These are phyloP conservation scores for Ganoderma multipileum DNA, from an alignment of 1,284 basidiomycete genomes.

Conservation along the genomic window DNA sequence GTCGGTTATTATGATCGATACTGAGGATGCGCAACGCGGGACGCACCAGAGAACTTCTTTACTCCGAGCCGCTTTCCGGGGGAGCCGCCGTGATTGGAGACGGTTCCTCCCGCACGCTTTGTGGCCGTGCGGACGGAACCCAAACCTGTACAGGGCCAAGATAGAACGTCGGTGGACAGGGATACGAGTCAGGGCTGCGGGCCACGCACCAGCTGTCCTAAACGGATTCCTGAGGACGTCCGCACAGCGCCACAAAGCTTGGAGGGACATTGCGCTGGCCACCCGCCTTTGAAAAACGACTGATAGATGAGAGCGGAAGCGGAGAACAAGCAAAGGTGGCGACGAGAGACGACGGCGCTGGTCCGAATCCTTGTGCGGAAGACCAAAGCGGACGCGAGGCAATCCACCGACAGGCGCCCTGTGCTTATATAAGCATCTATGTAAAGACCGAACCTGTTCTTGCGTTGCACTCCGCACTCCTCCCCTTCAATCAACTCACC, in stretches of 20 bases:
- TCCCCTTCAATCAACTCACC: constrained; percentile 26
- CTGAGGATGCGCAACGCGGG: constrained; percentile 8
- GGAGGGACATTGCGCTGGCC: constrained; percentile 23
- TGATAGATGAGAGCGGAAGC: neutral
- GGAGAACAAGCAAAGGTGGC: neutral
- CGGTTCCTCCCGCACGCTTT: constrained; percentile 92
- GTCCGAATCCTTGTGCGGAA: too few species aligned
- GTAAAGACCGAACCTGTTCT: constrained; percentile 15
- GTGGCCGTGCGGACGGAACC: constrained; percentile 90
- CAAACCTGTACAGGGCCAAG: constrained; percentile 35
- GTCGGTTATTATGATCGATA: neutral
- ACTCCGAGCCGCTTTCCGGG: constrained; percentile 91
- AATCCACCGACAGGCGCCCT: constrained; percentile 46
- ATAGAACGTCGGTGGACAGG: constrained; percentile 7
- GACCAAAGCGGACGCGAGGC: constrained; percentile 40
- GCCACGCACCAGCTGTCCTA: constrained; percentile 19
- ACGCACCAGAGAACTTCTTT: constrained; percentile 91
- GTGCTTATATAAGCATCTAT: constrained; percentile 23
- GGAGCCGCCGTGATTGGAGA: constrained; percentile 90
- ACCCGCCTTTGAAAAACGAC: neutral
- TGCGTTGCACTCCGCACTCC: constrained; percentile 32
- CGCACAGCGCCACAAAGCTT: constrained; percentile 25
- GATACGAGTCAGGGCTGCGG: neutral
- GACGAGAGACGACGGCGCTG: neutral
- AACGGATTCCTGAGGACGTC: constrained; percentile 27